A percentile compares a stretch with the other conserved stretches of the same genome.
phyloP scores from a whole-genome alignment of 441 rosid species.

The Brassica hybrid region DNA sequence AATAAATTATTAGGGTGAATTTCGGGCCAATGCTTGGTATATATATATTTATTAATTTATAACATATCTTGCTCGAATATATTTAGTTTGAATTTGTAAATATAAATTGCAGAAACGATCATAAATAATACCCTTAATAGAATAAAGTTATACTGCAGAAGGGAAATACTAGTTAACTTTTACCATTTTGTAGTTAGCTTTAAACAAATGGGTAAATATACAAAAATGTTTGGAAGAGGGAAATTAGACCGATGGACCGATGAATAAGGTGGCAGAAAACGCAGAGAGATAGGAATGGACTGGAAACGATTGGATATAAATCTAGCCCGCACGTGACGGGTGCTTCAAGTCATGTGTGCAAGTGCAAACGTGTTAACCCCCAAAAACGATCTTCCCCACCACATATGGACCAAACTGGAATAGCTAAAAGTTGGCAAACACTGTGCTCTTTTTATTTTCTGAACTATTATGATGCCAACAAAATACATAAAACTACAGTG shows the following conservation, averaged over 20 bases:
- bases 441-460: neutral
- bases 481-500: neutral
- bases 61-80: neutral
- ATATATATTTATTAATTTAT: too few species aligned
- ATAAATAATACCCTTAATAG: neutral
- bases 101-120: neutral
- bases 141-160: neutral
- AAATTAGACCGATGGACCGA: neutral
- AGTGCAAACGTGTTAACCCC: too few species aligned
- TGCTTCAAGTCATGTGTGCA: too few species aligned
- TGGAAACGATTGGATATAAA: too few species aligned
- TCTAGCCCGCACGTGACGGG: too few species aligned
- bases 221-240: neutral
- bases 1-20: too few species aligned
- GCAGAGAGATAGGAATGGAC: too few species aligned
- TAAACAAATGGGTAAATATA: neutral
- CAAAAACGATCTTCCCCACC: neutral
- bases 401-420: constrained; percentile 29
- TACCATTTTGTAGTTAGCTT: neutral
- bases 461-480: neutral
- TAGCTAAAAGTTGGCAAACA: constrained; percentile 5
- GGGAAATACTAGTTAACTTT: neutral
- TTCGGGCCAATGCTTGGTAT: too few species aligned
- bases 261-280: too few species aligned
- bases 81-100: neutral